Evolutionary conservation across 352 stramenopile species (phyloP).

Genomic region (Pythium apleroticum): DNA sequence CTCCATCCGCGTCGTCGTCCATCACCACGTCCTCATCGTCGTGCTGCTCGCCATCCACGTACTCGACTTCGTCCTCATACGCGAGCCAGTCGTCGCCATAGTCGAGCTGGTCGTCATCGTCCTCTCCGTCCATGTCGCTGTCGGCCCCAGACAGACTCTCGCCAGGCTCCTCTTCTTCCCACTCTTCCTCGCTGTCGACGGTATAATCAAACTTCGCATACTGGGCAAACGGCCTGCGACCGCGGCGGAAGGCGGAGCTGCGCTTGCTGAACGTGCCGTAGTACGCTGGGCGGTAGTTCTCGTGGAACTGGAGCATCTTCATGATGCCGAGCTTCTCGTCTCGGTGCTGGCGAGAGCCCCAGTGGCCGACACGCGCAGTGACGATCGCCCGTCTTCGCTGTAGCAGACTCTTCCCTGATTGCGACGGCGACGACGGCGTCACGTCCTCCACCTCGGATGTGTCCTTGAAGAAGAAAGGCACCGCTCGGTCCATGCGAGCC

Average conservation of each 20-base stretch:
- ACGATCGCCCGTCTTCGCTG: slow-evolving; percentile 30
- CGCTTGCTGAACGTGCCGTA: slow-evolving; percentile 73
- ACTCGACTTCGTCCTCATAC: slow-evolving; percentile 88
- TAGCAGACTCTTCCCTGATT: slow-evolving; percentile 8
- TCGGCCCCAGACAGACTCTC: slow-evolving; percentile 79
- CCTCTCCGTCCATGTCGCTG: slow-evolving; percentile 67
- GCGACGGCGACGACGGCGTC: neutral
- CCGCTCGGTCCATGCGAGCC: slow-evolving; percentile 48
- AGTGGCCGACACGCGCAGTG: slow-evolving; percentile 30
- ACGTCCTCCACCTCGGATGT: neutral
- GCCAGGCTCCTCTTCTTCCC: slow-evolving; percentile 86
- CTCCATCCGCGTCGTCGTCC: slow-evolving; percentile 39
- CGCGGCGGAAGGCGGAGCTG: slow-evolving; percentile 54
- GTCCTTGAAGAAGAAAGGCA: slow-evolving; percentile 31
- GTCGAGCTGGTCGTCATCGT: slow-evolving; percentile 77
- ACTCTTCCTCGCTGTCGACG: slow-evolving; percentile 87
- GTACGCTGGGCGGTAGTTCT: slow-evolving; percentile 81
- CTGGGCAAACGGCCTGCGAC: slow-evolving; percentile 63
- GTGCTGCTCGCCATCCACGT: slow-evolving; percentile 48
- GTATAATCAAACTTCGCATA: slow-evolving; percentile 70
- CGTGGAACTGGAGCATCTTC: slow-evolving; percentile 87
- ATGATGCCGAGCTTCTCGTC: slow-evolving; percentile 68
- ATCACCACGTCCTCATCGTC: slow-evolving; percentile 30
- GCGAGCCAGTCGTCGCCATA: slow-evolving; percentile 86
- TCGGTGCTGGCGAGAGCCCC: slow-evolving; percentile 50